A percentile compares a stretch with the other conserved stretches of the same genome.
These are phyloP conservation scores for Lactuca saligna DNA, from an alignment of 129 eudicot genomes.

Conservation along the genomic window DNA sequence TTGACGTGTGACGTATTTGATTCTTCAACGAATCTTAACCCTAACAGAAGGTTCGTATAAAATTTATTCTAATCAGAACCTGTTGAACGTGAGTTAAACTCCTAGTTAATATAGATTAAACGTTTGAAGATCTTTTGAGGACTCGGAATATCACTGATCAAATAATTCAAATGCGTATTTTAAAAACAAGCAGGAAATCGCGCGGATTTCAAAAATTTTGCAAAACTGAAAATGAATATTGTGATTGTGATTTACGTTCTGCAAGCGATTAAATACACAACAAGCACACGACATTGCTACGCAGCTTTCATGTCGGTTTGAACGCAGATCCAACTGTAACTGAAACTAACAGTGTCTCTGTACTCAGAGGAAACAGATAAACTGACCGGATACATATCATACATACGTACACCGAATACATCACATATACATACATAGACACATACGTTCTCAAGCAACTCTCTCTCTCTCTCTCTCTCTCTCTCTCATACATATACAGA, in stretches of 20 bases:
- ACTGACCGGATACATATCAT: conserved; percentile 1
- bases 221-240: conserved; percentile 1
- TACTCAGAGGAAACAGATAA: conserved; percentile 10
- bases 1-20: neutral
- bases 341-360: conserved; percentile 17
- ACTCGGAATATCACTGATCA: neutral
- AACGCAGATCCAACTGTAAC: conserved; percentile 39
- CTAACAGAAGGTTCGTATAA: neutral
- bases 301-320: conserved; percentile 14
- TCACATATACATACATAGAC: too few relatives aligned
- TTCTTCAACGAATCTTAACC: neutral
- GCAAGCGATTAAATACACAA: conserved; percentile 4
- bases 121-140: neutral
- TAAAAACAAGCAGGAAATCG: neutral
- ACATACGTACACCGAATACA: neutral
- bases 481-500: neutral
- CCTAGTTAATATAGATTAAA: neutral
- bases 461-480: neutral
- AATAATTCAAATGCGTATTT: neutral
- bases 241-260: conserved; percentile 4
- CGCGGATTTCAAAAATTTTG: neutral
- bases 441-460: neutral
- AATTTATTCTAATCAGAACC: neutral
- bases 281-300: neutral
- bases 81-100: neutral